Percentiles rank a stretch among this genome's conserved stretches.
phyloP scores from a whole-genome alignment of 2,329 filamentous ascomycete genomes.

The Fusarium armeniacum region DNA sequence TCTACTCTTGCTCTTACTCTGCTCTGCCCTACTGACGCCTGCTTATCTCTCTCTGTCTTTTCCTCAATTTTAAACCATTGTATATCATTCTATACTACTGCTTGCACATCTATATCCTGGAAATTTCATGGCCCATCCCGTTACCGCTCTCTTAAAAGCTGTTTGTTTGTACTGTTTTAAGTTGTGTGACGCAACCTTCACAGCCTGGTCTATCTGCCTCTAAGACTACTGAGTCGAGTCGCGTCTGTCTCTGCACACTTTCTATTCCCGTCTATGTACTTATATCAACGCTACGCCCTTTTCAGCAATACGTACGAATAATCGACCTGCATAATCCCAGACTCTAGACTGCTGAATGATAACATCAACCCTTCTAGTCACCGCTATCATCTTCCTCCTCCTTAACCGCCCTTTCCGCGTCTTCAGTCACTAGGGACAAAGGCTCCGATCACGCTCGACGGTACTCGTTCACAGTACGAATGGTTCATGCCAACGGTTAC shows the following conservation, averaged over 20 bases:
- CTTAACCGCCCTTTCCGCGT: constrained; percentile 42
- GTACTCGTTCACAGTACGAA: constrained; percentile 11
- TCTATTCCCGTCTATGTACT: constrained; percentile 24
- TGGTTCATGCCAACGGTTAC: constrained; percentile 43
- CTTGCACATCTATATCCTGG: not conserved
- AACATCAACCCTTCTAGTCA: constrained; percentile 46
- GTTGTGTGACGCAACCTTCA: constrained; percentile 46
- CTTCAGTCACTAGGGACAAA: constrained; percentile 13
- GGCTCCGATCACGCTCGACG: constrained; percentile 46
- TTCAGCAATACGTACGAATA: constrained; percentile 43
- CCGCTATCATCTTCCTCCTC: constrained; percentile 29
- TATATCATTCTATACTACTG: not conserved
- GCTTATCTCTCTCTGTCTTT: not conserved
- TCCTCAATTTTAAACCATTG: not conserved
- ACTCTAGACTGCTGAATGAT: constrained; percentile 33
- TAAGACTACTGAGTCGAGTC: constrained; percentile 6
- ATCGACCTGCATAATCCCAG: constrained; percentile 47
- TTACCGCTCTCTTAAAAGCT: not conserved
- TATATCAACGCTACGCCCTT: constrained; percentile 28
- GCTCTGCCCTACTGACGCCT: not conserved
- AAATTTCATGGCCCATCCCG: not conserved
- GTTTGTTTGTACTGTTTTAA: not conserved
- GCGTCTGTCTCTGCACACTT: constrained; percentile 13
- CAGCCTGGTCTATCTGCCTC: constrained; percentile 14
- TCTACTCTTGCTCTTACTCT: constrained; percentile 1